Base-by-base conservation (phyloP, 495 filamentous ascomycete genomes). In the Cercophora samala region DNA sequence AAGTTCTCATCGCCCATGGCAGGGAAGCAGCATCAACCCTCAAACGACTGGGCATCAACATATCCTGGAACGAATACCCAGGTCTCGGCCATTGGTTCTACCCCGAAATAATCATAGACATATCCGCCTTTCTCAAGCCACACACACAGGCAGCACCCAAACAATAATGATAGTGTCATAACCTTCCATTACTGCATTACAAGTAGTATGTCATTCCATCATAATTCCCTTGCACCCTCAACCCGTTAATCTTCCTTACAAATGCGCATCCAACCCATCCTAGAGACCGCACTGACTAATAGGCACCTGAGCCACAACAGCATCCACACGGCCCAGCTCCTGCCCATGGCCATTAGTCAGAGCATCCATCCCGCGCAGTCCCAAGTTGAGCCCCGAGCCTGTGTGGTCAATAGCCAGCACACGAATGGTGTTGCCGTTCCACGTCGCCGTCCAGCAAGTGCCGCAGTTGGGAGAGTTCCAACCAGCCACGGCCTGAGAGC, bases 371-470 rank as follows among this genome's bases (percentile, higher is more conserved):
- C 89, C 91, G 29, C 70, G 66, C 59, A 87, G 74, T 3, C 82
- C 88, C 61, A 93, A 83, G 75, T 90, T 90, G 80, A 90, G 87
- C 3, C 88, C 89, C 22, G 66, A 21, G 0, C 68, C 79, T 11
- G 86, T 81, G 63, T 86, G 79, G 77, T 94, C 91, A 66, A 94
- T 81, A 24, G 86, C 91, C 13, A 86, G 79, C 9, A 94, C 76
- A 71, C 87, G 83, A 78, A 94, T 83, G 21, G 81, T 87, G 64
- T 80, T 77, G 69, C 84, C 82, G 23, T 80, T 75, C 75, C 85
- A 94, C 17, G 79, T 82, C 58, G 91, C 76, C 58, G 76, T 63
- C 79, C 87, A 93, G 83, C 91, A 93, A 11, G 84, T 85, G 64
- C 91, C 90, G 78, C 91, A 94, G 61, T 69, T 74, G 5, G 79